Conservation (phyloP, 2,329 filamentous ascomycete genomes). For the Zymoseptoria ardabiliae region DNA sequence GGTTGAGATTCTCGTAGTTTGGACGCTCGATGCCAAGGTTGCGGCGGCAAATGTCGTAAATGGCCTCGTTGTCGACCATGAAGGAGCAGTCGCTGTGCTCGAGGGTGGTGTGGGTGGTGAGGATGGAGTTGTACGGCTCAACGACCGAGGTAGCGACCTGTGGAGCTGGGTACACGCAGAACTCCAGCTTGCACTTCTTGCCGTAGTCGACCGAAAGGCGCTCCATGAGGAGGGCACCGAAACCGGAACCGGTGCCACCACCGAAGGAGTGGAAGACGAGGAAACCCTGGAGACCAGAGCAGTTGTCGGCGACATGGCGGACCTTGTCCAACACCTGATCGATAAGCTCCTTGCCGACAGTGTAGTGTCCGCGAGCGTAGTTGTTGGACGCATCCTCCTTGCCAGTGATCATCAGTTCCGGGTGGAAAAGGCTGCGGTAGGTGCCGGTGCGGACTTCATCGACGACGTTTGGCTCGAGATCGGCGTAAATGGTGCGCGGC, state of each 20-base stretch:
- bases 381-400: constrained; percentile 99
- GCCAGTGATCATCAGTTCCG: constrained; percentile 98
- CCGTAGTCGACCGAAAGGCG: constrained; percentile 97
- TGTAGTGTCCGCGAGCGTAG: constrained; percentile 99
- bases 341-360: constrained; percentile 98
- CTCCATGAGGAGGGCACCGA: constrained; percentile 97
- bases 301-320: constrained; percentile 94
- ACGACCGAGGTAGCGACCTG: constrained; percentile 96
- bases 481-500: constrained; percentile 96
- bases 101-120: constrained; percentile 96
- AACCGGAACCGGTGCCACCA: constrained; percentile 96
- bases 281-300: constrained; percentile 96
- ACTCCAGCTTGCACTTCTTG: constrained; percentile 99
- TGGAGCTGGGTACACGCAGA: constrained; percentile 97
- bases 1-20: constrained; percentile 98
- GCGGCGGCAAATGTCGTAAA: constrained; percentile 98
- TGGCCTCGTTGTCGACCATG: constrained; percentile 99
- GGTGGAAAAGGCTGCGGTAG: constrained; percentile 96
- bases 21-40: constrained; percentile 96
- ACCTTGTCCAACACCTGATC: constrained; percentile 97
- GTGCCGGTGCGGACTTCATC: constrained; percentile 97
- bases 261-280: constrained; percentile 99
- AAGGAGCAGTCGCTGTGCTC: constrained; percentile 99
- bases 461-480: constrained; percentile 99
- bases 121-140: constrained; percentile 99